These are phyloP conservation scores for Alternaria angustiovoidea DNA, from an alignment of 2,329 filamentous ascomycete genomes.

Conservation along the genomic window DNA sequence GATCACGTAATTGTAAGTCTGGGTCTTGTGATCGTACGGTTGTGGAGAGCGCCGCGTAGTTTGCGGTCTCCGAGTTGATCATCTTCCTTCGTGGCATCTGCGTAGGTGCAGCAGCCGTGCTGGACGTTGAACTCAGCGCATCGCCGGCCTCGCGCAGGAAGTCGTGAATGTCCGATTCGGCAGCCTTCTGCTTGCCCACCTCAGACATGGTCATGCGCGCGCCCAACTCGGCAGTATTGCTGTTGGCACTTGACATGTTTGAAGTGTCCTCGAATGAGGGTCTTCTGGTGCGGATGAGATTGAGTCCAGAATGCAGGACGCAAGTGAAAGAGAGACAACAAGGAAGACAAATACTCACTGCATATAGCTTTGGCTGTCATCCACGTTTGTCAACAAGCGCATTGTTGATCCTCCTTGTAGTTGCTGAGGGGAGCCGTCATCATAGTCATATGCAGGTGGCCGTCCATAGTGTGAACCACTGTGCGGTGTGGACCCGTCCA, in stretches of 20 bases:
- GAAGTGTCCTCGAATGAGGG: conserved; percentile 42
- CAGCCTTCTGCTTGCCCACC: conserved; percentile 41
- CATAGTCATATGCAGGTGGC: conserved; percentile 58
- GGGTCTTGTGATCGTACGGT: conserved; percentile 33
- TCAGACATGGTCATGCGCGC: conserved; percentile 34
- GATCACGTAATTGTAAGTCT: conserved; percentile 49
- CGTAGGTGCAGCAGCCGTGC: conserved; percentile 12
- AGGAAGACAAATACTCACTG: conserved; percentile 51
- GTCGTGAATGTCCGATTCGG: conserved; percentile 54
- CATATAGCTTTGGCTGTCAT: conserved; percentile 53
- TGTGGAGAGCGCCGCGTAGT: conserved; percentile 30
- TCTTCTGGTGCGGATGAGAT: conserved; percentile 37
- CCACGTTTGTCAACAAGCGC: conserved; percentile 59
- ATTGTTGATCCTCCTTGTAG: conserved; percentile 56
- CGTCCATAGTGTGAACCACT: conserved; percentile 48
- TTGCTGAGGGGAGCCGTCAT: conserved; percentile 45
- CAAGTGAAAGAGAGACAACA: conserved; percentile 34
- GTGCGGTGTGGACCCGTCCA: conserved; percentile 48
- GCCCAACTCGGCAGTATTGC: conserved; percentile 46
- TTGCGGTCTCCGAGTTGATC: conserved; percentile 33
- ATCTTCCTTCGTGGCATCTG: conserved; percentile 38
- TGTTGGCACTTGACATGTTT: conserved; percentile 44
- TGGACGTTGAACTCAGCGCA: conserved; percentile 35
- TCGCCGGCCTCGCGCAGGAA: conserved; percentile 53
- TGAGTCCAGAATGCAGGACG: conserved; percentile 30